phyloP scores from a whole-genome alignment of 208 protist genomes.

The Acanthamoeba culbertsoni region DNA sequence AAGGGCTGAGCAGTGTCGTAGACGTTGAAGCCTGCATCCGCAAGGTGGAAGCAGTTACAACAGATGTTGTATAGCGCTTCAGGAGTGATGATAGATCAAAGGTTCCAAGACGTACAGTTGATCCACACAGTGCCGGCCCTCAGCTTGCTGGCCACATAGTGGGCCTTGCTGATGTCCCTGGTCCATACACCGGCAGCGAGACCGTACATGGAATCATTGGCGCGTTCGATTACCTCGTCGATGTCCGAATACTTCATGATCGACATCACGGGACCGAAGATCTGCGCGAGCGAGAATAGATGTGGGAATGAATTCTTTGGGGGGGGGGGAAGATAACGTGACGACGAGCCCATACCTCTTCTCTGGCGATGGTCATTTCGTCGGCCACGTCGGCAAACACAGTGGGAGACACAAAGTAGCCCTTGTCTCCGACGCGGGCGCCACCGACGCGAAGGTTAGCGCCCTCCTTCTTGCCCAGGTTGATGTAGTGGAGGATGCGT shows the following conservation, averaged over 20 bases:
- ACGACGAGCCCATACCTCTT: slow-evolving; percentile 77
- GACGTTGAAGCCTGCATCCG: slow-evolving; percentile 78
- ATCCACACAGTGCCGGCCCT: slow-evolving; percentile 89
- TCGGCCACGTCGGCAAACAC: slow-evolving; percentile 86
- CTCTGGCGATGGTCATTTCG: slow-evolving; percentile 84
- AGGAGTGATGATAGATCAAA: neutral
- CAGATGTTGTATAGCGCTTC: neutral
- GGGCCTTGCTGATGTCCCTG: slow-evolving; percentile 82
- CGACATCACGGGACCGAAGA: slow-evolving; percentile 90
- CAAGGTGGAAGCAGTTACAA: neutral
- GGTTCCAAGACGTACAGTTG: slow-evolving; percentile 71
- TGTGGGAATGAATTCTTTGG: neutral
- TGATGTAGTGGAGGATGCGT: slow-evolving; percentile 85
- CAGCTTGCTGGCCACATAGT: slow-evolving; percentile 73
- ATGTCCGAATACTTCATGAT: slow-evolving; percentile 87
- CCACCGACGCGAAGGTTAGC: slow-evolving; percentile 83
- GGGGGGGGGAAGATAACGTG: neutral
- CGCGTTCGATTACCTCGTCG: slow-evolving; percentile 84
- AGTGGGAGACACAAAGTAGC: slow-evolving; percentile 89
- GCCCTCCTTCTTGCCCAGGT: slow-evolving; percentile 84
- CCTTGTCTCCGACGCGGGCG: slow-evolving; percentile 72
- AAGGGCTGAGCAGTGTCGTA: slow-evolving; percentile 85
- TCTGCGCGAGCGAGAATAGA: slow-evolving; percentile 58
- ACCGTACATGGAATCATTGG: slow-evolving; percentile 87
- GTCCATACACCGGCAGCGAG: slow-evolving; percentile 89